phyloP scores from a whole-genome alignment of 1,139 yeast species.

The Suhomyces coccinellae region DNA sequence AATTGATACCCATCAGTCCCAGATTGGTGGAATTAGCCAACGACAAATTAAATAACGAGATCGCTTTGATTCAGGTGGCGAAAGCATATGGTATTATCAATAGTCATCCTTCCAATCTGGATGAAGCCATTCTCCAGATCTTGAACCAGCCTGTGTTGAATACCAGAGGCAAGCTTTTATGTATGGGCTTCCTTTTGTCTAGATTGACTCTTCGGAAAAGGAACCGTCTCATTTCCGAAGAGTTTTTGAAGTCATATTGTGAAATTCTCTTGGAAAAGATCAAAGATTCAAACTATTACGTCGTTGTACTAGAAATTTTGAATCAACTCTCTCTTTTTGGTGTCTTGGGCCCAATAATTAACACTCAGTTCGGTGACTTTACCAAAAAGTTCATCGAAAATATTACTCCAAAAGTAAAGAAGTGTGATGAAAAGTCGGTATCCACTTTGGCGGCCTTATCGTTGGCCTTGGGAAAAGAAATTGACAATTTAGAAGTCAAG shows the following conservation, averaged over 20 bases:
- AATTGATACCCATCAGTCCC: constrained; percentile 20
- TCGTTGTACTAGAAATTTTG: constrained; percentile 45
- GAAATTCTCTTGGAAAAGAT: constrained; percentile 20
- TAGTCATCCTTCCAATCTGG: constrained; percentile 39
- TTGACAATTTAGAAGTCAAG: not conserved
- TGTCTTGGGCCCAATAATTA: constrained; percentile 35
- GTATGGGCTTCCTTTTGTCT: constrained; percentile 52
- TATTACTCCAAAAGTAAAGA: constrained; percentile 48
- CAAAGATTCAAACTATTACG: constrained; percentile 23
- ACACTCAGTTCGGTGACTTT: constrained; percentile 13
- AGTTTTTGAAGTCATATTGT: constrained; percentile 19
- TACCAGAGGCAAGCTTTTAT: constrained; percentile 30
- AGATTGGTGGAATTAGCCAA: constrained; percentile 26
- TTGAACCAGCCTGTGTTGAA: constrained; percentile 14
- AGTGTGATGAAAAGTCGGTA: constrained; percentile 61
- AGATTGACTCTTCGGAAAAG: constrained; percentile 48
- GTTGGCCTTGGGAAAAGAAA: constrained; percentile 32
- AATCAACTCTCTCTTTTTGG: constrained; percentile 65
- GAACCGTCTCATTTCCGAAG: constrained; percentile 19
- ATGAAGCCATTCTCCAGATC: constrained; percentile 13
- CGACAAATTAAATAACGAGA: constrained; percentile 30
- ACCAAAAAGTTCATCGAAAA: constrained; percentile 29
- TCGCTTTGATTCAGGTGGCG: constrained; percentile 42
- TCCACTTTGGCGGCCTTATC: constrained; percentile 57
- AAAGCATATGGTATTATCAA: constrained; percentile 56